A percentile compares a stretch with the other conserved stretches of the same genome.
These are phyloP conservation scores for Porogramme epimiltina DNA, from an alignment of 1,284 basidiomycete genomes.

Conservation along the genomic window DNA sequence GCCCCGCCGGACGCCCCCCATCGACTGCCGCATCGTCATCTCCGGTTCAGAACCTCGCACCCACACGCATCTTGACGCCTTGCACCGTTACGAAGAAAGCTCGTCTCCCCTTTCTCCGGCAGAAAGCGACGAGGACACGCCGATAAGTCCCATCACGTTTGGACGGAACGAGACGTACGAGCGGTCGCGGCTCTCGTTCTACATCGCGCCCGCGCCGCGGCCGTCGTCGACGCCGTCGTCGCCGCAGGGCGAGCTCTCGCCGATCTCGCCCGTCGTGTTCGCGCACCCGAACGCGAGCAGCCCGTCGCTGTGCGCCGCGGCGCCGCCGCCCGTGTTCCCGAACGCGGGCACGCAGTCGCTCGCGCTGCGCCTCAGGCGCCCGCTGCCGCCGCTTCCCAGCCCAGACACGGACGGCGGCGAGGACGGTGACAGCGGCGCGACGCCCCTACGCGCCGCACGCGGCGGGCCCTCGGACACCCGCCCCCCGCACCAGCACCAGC, in stretches of 20 bases:
- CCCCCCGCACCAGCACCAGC: too few species aligned
- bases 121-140: slow-evolving; percentile 22
- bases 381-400: slow-evolving; percentile 19
- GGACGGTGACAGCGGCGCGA: neutral
- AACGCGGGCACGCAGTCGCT: slow-evolving; percentile 9
- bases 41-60: slow-evolving; percentile 5
- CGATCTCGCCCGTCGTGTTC: slow-evolving; percentile 14
- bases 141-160: slow-evolving; percentile 20
- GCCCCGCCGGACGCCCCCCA: too few species aligned
- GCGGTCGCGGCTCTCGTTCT: slow-evolving; percentile 12
- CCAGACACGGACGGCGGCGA: slow-evolving; percentile 9
- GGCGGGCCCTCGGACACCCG: too few species aligned
- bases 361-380: slow-evolving; percentile 12
- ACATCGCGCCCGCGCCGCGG: slow-evolving; percentile 5
- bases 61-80: slow-evolving; percentile 3
- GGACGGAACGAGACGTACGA: slow-evolving; percentile 18
- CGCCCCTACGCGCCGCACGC: neutral
- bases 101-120: slow-evolving; percentile 17
- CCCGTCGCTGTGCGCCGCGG: slow-evolving; percentile 4
- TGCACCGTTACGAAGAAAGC: slow-evolving; percentile 1
- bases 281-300: slow-evolving; percentile 17
- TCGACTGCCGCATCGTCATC: slow-evolving; percentile 11
- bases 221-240: slow-evolving; percentile 10
- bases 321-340: slow-evolving; percentile 11
- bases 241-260: slow-evolving; percentile 2